Evolutionary conservation across 495 filamentous ascomycete species (phyloP).

Genomic region (Friedmanniomyces simplex): DNA sequence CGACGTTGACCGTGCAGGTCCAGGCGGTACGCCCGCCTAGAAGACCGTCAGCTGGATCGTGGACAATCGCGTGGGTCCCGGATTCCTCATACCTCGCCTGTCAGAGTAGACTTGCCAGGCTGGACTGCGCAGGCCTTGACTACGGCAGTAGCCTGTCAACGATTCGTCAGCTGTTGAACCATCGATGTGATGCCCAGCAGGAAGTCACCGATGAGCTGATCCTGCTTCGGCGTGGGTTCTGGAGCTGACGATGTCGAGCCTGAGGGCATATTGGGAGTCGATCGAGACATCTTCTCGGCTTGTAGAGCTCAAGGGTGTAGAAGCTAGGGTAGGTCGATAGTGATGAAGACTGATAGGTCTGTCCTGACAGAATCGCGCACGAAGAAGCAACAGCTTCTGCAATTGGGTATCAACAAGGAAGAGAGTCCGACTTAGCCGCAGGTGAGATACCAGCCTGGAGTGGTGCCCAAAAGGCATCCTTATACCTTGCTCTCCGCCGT

Average conservation of each 20-base stretch:
- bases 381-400: not conserved
- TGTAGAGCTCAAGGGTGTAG: not conserved
- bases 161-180: not conserved
- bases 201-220: conserved; percentile 1
- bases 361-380: not conserved
- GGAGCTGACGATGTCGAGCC: not conserved
- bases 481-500: not conserved
- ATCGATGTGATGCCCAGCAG: not conserved
- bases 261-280: not conserved
- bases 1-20: conserved; percentile 61
- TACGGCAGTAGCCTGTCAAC: conserved; percentile 12
- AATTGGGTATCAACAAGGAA: conserved; percentile 7
- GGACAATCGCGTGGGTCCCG: not conserved
- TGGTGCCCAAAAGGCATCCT: not conserved
- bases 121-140: conserved; percentile 10
- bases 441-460: not conserved
- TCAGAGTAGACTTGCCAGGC: conserved; percentile 22
- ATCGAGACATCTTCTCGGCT: not conserved
- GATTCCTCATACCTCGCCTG: conserved; percentile 16
- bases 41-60: conserved; percentile 6
- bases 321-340: not conserved
- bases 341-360: conserved; percentile 7
- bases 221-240: conserved; percentile 3
- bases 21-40: conserved; percentile 84
- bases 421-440: conserved; percentile 7